Percentiles rank a stretch among this genome's conserved stretches.
Conservation (phyloP, 2,329 filamentous ascomycete species). For the Lecanoromycetidae sp. region DNA sequence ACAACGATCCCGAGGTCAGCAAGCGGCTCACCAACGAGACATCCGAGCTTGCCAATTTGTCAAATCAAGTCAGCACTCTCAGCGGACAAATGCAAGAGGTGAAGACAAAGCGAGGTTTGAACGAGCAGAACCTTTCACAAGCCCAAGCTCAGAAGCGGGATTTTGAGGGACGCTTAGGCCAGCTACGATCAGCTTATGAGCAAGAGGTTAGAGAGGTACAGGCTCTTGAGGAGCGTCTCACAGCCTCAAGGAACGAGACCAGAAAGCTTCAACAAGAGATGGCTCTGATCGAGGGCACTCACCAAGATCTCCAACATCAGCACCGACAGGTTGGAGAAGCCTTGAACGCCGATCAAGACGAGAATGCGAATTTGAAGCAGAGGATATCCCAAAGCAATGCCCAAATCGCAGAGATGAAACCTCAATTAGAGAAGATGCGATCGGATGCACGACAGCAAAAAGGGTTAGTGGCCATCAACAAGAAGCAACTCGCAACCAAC, state of each 20-base stretch:
- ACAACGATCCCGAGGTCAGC: conserved; percentile 76
- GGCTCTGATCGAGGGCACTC: conserved; percentile 66
- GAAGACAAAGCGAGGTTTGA: conserved; percentile 64
- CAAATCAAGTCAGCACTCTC: conserved; percentile 83
- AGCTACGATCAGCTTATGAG: conserved; percentile 80
- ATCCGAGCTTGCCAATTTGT: conserved; percentile 85
- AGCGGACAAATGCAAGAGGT: conserved; percentile 92
- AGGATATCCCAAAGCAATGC: conserved; percentile 72
- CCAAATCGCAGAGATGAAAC: conserved; percentile 72
- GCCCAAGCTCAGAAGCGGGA: conserved; percentile 80
- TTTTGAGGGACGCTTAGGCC: conserved; percentile 76
- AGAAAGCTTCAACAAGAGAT: conserved; percentile 74
- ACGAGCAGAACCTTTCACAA: conserved; percentile 71
- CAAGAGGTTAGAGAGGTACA: conserved; percentile 83
- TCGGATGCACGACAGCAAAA: conserved; percentile 90
- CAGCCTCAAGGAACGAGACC: conserved; percentile 63
- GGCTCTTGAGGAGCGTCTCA: conserved; percentile 70
- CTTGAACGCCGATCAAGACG: conserved; percentile 75
- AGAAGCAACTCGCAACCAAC: conserved; percentile 85
- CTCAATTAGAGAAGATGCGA: conserved; percentile 84
- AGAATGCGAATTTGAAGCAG: conserved; percentile 76
- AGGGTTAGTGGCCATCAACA: conserved; percentile 93
- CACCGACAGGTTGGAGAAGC: conserved; percentile 63
- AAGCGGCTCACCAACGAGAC: conserved; percentile 83
- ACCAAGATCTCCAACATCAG: conserved; percentile 70